Evolutionary conservation across 306 rosid genomes (phyloP), one percentile per base, ranked within the genome.

Genomic region (Rosa lucieae): DNA sequence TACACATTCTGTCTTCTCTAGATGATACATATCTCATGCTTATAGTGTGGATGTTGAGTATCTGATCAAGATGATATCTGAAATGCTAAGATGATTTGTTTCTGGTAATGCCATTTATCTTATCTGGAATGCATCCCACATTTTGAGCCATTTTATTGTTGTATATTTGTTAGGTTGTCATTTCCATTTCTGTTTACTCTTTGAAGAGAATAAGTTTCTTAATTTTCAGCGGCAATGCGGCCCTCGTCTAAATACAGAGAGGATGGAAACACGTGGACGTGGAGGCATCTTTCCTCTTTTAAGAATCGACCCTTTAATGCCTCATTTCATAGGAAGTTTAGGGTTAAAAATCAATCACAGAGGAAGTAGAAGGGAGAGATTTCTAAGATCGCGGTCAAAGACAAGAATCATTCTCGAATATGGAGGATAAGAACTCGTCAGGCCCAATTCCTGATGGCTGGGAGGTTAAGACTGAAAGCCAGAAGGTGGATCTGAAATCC

Each of bases 371-470:
- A 44, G 76, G 32, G 23, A 56, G 6, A 52, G 65, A 39, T 68
- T 81, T 40, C 29, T 56, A n/a, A 46, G 79, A 46, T 47, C 12
- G 2, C 42, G 0, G 10, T 47, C 37, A 26, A 18, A 10, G 20
- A 9, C 10, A 32, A 17, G 0, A 29, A 46, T 32, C 59, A 61
- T 15, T 17, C 8, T 29, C 8, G 0, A 51, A 9, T n/a, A 81
- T 81, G 77, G 80, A 35, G 5, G 72, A 81, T 69, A 46, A 5
- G 48, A 46, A 63, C 12, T 6, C 17, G 0, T 29, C 40, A 0
- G 10, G 10, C 3, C 55, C 55, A 48, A 70, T 81, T 51, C 84
- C 84, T 26, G 39, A 18, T 2, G 67, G 80, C 43, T 81, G 84
- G 77, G 48, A 48, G 61, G 62, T 61, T 20, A 76, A 49, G 73